Conservation (phyloP, 2,329 filamentous ascomycete genomes). For the Hymenoscyphus linearis region DNA sequence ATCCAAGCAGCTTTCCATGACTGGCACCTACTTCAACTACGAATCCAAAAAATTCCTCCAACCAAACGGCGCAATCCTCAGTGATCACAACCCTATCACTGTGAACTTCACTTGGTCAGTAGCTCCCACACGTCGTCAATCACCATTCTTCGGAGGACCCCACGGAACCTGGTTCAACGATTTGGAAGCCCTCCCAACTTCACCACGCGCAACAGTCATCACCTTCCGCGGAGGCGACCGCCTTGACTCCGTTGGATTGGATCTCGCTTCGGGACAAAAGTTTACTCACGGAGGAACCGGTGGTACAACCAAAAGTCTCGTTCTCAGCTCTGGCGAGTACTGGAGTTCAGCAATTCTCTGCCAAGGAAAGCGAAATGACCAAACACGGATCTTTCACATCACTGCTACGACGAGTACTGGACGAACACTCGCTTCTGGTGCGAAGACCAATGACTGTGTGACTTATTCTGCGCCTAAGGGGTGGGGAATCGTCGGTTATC, state of each 20-base stretch:
- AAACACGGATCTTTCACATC: slow-evolving; percentile 52
- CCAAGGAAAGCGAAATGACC: slow-evolving; percentile 40
- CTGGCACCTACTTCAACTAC: slow-evolving; percentile 49
- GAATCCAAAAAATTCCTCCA: slow-evolving; percentile 52
- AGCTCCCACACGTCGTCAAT: slow-evolving; percentile 38
- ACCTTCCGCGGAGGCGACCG: slow-evolving; percentile 44
- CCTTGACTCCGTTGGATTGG: slow-evolving; percentile 46
- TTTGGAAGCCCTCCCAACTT: slow-evolving; percentile 34
- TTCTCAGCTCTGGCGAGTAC: slow-evolving; percentile 42
- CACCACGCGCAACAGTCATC: slow-evolving; percentile 32
- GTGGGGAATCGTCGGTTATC: slow-evolving; percentile 49
- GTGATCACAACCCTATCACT: slow-evolving; percentile 61
- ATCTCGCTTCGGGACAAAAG: slow-evolving; percentile 42
- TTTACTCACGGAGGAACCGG: slow-evolving; percentile 50
- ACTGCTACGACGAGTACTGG: slow-evolving; percentile 47
- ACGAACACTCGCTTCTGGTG: slow-evolving; percentile 41
- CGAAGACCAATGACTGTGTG: slow-evolving; percentile 41
- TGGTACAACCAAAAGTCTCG: slow-evolving; percentile 39
- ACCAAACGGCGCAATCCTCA: slow-evolving; percentile 49
- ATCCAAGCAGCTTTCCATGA: slow-evolving; percentile 41
- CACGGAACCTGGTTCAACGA: slow-evolving; percentile 53
- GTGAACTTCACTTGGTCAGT: slow-evolving; percentile 46
- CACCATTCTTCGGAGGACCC: slow-evolving; percentile 43
- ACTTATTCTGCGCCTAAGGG: slow-evolving; percentile 42
- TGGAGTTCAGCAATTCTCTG: slow-evolving; percentile 47